Evolutionary conservation across 2,329 filamentous ascomycete genomes (phyloP), one percentile per base, ranked within the genome.

Genomic region (Cladosporium oxysporum): DNA sequence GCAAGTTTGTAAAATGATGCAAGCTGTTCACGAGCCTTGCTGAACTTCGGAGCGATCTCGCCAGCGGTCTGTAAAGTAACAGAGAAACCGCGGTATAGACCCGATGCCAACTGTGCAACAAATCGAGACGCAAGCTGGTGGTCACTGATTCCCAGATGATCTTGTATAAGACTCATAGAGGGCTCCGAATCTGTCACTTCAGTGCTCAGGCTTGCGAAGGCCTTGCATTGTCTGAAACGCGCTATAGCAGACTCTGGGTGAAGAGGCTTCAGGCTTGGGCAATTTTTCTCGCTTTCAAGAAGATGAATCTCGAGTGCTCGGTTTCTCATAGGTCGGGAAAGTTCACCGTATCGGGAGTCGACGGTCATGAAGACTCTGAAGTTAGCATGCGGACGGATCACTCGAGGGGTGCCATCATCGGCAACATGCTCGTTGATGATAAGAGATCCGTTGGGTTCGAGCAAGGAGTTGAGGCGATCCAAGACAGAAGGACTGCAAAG

Each of bases 301-400:
- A 99, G 82, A 73, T 89, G 95, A 11, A 99, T 90, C 78, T 99
- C 96, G 29, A 97, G 85, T 58, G 93, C 93, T 76, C 95, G 88
- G 78, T 99, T 99, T 66, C 96, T 86, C 95, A 99, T 99, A 0
- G 95, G 95, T 69, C 95, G 87, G 3, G 95, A 99, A 10, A 99
- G 83, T 77, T 99, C 95, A 21, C 95, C 96, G 76, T 97, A 91
- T 59, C 90, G 88, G 55, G 95, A 89, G 76, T 99, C 94, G 82
- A 96, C 91, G 0, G 94, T 98, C 76, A 99, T 82, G 78, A 99
- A 98, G 23, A 99, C 88, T 66, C 94, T 87, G 79, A 99, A 99
- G 67, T 92, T 87, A 0, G 90, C 85, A 79, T 98, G 93, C 16
- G 95, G 93, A 65, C 80, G 87, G 59, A 99, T 87, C 41, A 96